A percentile compares a stretch with the other conserved stretches of the same genome.
Conservation (phyloP, 331 rosid genomes). For the Malus hybrid region DNA sequence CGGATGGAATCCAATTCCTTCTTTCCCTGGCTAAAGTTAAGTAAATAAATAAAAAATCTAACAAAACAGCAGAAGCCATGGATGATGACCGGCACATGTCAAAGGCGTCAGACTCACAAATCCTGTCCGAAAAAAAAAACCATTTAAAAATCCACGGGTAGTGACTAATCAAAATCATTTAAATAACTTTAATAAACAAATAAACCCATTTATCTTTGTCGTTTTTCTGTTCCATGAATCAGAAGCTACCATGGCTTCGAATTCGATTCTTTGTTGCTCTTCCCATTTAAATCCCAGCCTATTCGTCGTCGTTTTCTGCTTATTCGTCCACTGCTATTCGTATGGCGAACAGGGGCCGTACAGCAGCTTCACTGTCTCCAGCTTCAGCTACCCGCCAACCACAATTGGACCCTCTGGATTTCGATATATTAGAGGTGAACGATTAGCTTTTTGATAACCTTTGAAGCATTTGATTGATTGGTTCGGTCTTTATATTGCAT, state of each 20-base stretch:
- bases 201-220: constrained; percentile 2
- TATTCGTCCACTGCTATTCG: constrained; percentile 26
- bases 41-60: neutral
- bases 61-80: neutral
- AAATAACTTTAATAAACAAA: neutral
- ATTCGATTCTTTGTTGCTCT: constrained; percentile 35
- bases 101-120: neutral
- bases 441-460: neutral
- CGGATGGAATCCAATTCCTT: no score
- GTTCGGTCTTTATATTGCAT: neutral
- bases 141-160: neutral
- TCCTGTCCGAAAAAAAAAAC: neutral
- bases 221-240: constrained; percentile 16
- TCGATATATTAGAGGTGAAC: constrained; percentile 75
- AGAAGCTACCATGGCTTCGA: constrained; percentile 35
- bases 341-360: constrained; percentile 20
- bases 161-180: neutral
- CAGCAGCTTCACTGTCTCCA: constrained; percentile 57
- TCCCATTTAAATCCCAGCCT: constrained; percentile 31
- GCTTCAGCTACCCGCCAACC: constrained; percentile 63
- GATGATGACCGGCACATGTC: neutral
- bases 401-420: constrained; percentile 50
- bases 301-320: constrained; percentile 30
- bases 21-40: no score
- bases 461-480: constrained; percentile 13